A percentile compares a stretch with the other conserved stretches of the same genome.
Conservation (phyloP, 2,329 filamentous ascomycete genomes). For the Penicillium sp. region DNA sequence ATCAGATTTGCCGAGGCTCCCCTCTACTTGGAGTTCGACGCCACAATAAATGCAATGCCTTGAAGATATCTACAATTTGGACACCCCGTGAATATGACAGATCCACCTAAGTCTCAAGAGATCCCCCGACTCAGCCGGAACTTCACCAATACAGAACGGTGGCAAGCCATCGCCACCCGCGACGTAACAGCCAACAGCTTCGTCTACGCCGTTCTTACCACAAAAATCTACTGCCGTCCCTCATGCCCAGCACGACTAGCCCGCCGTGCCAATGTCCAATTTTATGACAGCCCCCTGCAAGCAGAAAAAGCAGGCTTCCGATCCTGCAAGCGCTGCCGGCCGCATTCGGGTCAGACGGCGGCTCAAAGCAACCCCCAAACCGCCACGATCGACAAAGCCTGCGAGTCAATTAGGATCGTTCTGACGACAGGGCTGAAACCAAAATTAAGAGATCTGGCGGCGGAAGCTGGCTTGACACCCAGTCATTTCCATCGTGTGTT, state of each 20-base stretch:
- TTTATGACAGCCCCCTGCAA: slow-evolving; percentile 50
- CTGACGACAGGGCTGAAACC: slow-evolving; percentile 32
- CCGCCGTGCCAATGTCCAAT: slow-evolving; percentile 56
- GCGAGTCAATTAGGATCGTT: slow-evolving; percentile 32
- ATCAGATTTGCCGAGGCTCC: background rate
- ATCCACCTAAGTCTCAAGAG: slow-evolving; percentile 6
- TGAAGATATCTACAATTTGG: background rate
- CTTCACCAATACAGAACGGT: slow-evolving; percentile 36
- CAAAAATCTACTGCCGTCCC: slow-evolving; percentile 58
- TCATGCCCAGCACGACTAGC: slow-evolving; percentile 59
- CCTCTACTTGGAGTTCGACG: background rate
- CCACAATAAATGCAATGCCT: too few relatives aligned
- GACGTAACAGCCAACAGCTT: slow-evolving; percentile 50
- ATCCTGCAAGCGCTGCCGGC: slow-evolving; percentile 59
- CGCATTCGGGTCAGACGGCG: slow-evolving; percentile 25
- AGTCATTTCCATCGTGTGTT: slow-evolving; percentile 58
- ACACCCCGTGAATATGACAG: background rate
- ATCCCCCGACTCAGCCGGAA: slow-evolving; percentile 26
- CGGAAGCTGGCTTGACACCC: slow-evolving; percentile 49
- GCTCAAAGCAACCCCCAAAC: slow-evolving; percentile 34
- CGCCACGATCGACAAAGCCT: slow-evolving; percentile 33
- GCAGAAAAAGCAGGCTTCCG: slow-evolving; percentile 54
- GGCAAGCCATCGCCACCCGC: slow-evolving; percentile 48
- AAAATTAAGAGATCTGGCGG: slow-evolving; percentile 49
- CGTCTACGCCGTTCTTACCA: slow-evolving; percentile 58